Conservation (phyloP, 192 early-diverging fungal species). For the Backusella luteola region DNA sequence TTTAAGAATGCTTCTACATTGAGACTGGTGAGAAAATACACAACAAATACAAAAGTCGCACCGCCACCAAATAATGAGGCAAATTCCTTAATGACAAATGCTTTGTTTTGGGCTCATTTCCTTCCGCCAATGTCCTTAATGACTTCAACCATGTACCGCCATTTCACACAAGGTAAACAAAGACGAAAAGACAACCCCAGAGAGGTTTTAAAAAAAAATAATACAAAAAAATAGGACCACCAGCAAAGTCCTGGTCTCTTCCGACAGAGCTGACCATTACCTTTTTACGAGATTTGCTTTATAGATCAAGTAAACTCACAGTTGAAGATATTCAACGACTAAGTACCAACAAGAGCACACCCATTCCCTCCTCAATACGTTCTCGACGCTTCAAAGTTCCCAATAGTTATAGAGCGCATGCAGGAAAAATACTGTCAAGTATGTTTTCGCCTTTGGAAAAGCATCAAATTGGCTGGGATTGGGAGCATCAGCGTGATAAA, state of each 20-base stretch:
- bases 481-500: constrained; percentile 34
- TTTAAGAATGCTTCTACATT: neutral
- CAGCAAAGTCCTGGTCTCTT: constrained; percentile 46
- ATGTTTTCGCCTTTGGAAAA: constrained; percentile 31
- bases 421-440: constrained; percentile 29
- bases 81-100: constrained; percentile 10
- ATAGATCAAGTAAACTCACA: constrained; percentile 24
- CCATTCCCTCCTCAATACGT: constrained; percentile 17
- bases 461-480: constrained; percentile 44
- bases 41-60: neutral
- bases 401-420: constrained; percentile 32
- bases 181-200: neutral
- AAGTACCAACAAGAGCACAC: constrained; percentile 18
- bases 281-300: constrained; percentile 31
- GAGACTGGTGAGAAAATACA: neutral
- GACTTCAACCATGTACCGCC: constrained; percentile 11
- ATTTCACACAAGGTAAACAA: constrained; percentile 21
- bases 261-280: constrained; percentile 33
- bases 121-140: constrained; percentile 17
- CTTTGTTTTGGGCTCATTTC: constrained; percentile 10
- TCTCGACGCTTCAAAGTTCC: constrained; percentile 17
- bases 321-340: constrained; percentile 38
- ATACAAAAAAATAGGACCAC: constrained; percentile 36
- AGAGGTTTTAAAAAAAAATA: neutral
- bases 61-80: neutral